Percentiles rank a stretch among this genome's conserved stretches.
Evolutionary conservation across 192 early-diverging fungal species (phyloP).

Genomic region (Jimgerdemannia flammicorona): DNA sequence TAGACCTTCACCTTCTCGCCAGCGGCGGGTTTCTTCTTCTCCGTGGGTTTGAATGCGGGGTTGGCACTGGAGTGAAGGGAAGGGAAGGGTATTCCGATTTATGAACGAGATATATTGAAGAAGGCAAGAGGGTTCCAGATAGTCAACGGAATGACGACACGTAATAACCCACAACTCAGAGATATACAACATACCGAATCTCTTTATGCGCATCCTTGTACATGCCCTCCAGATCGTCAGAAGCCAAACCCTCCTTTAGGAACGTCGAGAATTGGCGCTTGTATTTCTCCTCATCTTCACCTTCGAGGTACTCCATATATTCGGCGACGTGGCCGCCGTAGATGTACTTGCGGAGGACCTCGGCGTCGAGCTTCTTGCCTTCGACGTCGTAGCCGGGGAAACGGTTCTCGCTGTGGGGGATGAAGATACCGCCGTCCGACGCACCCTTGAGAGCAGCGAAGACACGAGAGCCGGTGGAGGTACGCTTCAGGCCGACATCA

Average conservation of each 20-base stretch:
- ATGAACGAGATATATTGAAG: too few relatives aligned
- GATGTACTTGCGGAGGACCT: slow-evolving; percentile 94
- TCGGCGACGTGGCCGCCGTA: slow-evolving; percentile 96
- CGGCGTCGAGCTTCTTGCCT: slow-evolving; percentile 86
- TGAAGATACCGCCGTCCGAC: slow-evolving; percentile 95
- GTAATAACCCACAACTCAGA: too few relatives aligned
- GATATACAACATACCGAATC: slow-evolving; percentile 44
- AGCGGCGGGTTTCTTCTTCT: slow-evolving; percentile 65
- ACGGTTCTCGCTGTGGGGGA: slow-evolving; percentile 94
- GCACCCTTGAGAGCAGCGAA: slow-evolving; percentile 99
- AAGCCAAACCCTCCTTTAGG: slow-evolving; percentile 81
- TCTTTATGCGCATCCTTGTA: slow-evolving; percentile 89
- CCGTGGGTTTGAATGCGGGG: slow-evolving; percentile 67
- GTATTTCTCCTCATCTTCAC: slow-evolving; percentile 98
- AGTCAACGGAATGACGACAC: too few relatives aligned
- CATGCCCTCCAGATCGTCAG: slow-evolving; percentile 94
- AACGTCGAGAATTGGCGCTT: slow-evolving; percentile 93
- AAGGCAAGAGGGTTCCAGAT: too few relatives aligned
- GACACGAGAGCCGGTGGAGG: slow-evolving; percentile 96
- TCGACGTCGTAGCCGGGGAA: slow-evolving; percentile 95
- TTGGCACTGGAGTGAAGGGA: slow-evolving; percentile 59
- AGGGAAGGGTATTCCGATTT: neutral
- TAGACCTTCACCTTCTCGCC: slow-evolving; percentile 74
- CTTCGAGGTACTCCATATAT: slow-evolving; percentile 97
- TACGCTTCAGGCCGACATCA: slow-evolving; percentile 94